Conservation (phyloP, 257 asterid species). For the Penstemon barbatus region DNA sequence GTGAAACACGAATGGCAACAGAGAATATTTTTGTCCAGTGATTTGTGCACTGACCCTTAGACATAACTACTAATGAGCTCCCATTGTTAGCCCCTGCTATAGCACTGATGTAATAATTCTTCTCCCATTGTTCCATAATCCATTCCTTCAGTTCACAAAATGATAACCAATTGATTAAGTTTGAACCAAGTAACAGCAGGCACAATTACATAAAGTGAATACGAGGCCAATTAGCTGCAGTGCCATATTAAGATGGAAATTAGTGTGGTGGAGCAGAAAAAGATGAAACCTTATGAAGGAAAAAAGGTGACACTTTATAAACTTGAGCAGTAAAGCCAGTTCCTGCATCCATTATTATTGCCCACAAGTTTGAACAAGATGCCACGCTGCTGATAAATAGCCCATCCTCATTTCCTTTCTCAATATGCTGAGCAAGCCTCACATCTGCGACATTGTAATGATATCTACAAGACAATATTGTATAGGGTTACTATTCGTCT, state of each 20-base stretch:
- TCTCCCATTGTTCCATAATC: slow-evolving; percentile 78
- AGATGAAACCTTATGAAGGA: slow-evolving; percentile 61
- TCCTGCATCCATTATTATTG: slow-evolving; percentile 79
- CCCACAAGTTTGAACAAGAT: slow-evolving; percentile 69
- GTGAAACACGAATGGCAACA: neutral
- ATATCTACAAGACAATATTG: slow-evolving; percentile 48
- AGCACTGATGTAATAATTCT: slow-evolving; percentile 62
- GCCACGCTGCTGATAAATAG: slow-evolving; percentile 65
- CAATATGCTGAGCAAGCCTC: slow-evolving; percentile 66
- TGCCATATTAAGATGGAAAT: neutral
- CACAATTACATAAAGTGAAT: neutral
- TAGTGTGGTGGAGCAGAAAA: neutral
- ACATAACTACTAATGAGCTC: slow-evolving; percentile 66
- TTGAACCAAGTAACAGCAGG: slow-evolving; percentile 3
- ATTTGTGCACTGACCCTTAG: slow-evolving; percentile 53
- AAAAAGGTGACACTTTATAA: slow-evolving; percentile 59
- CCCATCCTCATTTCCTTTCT: slow-evolving; percentile 75
- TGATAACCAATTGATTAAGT: slow-evolving; percentile 1
- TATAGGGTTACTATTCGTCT: neutral
- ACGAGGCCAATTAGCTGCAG: neutral
- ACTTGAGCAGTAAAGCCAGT: slow-evolving; percentile 68
- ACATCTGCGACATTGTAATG: slow-evolving; percentile 66
- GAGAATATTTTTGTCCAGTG: neutral
- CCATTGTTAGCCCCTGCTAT: slow-evolving; percentile 71
- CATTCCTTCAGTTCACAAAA: slow-evolving; percentile 51